Evolutionary conservation across 345 rosid species (phyloP).

Genomic region (Melaleuca alternifolia): DNA sequence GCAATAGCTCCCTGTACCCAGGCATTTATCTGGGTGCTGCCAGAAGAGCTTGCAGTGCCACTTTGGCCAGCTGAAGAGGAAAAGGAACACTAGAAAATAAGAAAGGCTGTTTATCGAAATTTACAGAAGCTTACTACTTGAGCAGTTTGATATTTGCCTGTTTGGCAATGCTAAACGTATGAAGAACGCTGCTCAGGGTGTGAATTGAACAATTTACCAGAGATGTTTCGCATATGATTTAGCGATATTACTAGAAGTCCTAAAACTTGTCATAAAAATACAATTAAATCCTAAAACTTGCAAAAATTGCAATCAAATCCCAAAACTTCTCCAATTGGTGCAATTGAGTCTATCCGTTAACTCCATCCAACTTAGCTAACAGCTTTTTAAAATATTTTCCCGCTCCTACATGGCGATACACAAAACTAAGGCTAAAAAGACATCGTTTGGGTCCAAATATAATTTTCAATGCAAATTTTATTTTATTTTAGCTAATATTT

Average conservation of each 20-base stretch:
- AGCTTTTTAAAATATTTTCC: too few relatives aligned
- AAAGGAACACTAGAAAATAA: neutral
- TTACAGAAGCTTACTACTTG: neutral
- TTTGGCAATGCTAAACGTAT: neutral
- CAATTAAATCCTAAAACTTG: too few relatives aligned
- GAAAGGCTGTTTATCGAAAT: neutral
- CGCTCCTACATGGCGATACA: too few relatives aligned
- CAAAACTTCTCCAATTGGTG: too few relatives aligned
- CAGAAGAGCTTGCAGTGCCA: conserved; percentile 69
- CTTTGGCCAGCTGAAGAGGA: conserved; percentile 55
- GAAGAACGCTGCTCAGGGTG: neutral
- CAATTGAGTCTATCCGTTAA: too few relatives aligned
- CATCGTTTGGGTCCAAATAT: too few relatives aligned
- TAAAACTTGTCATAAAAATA: too few relatives aligned
- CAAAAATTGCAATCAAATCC: too few relatives aligned
- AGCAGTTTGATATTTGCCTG: neutral
- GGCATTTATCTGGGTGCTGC: conserved; percentile 96
- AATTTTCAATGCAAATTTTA: too few relatives aligned
- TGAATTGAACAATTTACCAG: neutral
- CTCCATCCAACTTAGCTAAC: too few relatives aligned
- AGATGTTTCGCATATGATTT: neutral
- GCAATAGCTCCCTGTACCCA: conserved; percentile 99
- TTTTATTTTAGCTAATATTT: too few relatives aligned
- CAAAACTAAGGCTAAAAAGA: too few relatives aligned
- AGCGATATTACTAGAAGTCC: neutral